Evolutionary conservation across 192 early-diverging fungal species (phyloP), one percentile per base, ranked within the genome.

Genomic region (Diversispora epigaea): DNA sequence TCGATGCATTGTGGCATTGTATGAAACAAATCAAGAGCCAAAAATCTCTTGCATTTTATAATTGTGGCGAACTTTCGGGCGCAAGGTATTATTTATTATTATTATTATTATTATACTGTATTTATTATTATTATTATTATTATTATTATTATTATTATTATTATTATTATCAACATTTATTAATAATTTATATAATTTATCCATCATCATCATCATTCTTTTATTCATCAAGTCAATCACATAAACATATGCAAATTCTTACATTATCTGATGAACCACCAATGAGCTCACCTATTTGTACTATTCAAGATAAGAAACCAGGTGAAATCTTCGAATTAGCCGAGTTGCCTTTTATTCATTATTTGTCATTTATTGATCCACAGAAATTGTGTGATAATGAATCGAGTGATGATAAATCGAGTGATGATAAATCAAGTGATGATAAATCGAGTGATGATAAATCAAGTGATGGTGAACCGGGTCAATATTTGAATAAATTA

Each of bases 161-260:
- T n/a, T 43, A 44, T 7, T 6, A 41, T 40, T 41, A 64, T 11
- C 10, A 17, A 5, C n/a, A 11, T n/a, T 15, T 17, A 0, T 10
- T n/a, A 17, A 14, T 32, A n/a, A 39, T 43, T 64, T 41, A 44
- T 43, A 0, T 43, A 17, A 63, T 63, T 17, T 63, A 11, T 41
- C 32, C 11, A n/a, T 6, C 9, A 62, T 60, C 12, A 62, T 62
- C 21, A 61, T 4, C 14, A 17, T 17, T 54, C 50, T 17, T 17
- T 54, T 54, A 54, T 54, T 12, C 50, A 54, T 40, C n/a, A 68
- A 87, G 85, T 56, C 88, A 89, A 65, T 76, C 75, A 41, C 88
- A 89, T 71, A 87, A 88, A 60, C 88, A 89, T 50, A 50, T 89
- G n/a, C 88, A 89, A 65, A 43, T 89, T 21, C 68, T 89, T 41